A percentile compares a stretch with the other conserved stretches of the same genome.
phyloP scores from a whole-genome alignment of 257 asterid species.

The Jacaranda copaia region DNA sequence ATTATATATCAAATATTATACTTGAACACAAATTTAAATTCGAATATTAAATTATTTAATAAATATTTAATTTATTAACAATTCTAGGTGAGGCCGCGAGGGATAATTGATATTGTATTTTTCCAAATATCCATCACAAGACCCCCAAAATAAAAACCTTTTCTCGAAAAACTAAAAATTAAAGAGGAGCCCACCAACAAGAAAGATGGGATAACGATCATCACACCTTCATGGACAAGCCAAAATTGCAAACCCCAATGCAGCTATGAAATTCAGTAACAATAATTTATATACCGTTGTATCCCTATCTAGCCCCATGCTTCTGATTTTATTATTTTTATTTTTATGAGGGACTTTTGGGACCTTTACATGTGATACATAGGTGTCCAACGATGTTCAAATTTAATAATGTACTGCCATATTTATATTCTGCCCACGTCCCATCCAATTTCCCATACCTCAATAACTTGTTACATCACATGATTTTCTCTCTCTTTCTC shows the following conservation, averaged over 20 bases:
- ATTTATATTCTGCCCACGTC: not conserved
- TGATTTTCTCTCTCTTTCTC: too few relatives aligned
- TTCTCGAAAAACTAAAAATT: constrained; percentile 35
- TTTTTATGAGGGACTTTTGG: not conserved
- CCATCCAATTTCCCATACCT: not conserved
- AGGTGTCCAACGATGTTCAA: too few relatives aligned
- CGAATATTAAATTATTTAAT: too few relatives aligned
- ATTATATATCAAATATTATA: too few relatives aligned
- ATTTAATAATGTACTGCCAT: not conserved
- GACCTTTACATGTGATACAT: not conserved
- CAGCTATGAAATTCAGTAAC: too few relatives aligned
- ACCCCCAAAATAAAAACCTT: not conserved
- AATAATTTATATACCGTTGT: not conserved
- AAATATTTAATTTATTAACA: too few relatives aligned
- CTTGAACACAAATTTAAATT: too few relatives aligned
- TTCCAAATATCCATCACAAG: not conserved
- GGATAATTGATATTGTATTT: not conserved
- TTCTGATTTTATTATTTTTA: not conserved
- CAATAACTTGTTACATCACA: not conserved
- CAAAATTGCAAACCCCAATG: constrained; percentile 39
- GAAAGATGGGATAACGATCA: not conserved
- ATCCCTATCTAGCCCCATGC: constrained; percentile 22
- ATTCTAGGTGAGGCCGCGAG: too few relatives aligned
- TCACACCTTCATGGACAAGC: constrained; percentile 38
- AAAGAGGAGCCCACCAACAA: not conserved